Evolutionary conservation across 441 rosid species (phyloP).

Genomic region (Brassica balearica): DNA sequence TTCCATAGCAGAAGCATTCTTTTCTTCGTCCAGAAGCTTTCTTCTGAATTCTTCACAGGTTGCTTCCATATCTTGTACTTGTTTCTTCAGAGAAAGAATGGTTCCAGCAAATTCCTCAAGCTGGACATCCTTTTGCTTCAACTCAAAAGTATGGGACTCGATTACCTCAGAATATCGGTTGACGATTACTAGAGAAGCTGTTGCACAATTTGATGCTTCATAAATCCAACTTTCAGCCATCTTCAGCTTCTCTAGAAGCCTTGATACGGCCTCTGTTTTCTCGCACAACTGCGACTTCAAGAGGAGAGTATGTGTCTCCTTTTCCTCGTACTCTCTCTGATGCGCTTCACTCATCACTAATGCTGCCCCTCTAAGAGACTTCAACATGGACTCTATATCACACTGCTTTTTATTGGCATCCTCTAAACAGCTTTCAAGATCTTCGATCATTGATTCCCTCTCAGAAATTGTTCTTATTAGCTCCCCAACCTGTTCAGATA

Average conservation of each 20-base stretch:
- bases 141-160: conserved; percentile 47
- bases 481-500: conserved; percentile 85
- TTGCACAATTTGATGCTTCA: conserved; percentile 73
- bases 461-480: conserved; percentile 71
- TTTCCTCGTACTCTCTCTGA: conserved; percentile 82
- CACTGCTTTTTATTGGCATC: conserved; percentile 74
- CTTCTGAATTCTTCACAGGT: conserved; percentile 52
- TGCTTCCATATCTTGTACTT: conserved; percentile 57
- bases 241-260: conserved; percentile 71
- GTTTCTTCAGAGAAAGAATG: conserved; percentile 57
- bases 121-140: conserved; percentile 62
- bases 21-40: conserved; percentile 62
- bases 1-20: conserved; percentile 56
- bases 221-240: conserved; percentile 54
- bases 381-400: conserved; percentile 86
- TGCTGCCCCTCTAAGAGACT: conserved; percentile 91
- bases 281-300: conserved; percentile 64
- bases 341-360: conserved; percentile 87
- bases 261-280: conserved; percentile 53
- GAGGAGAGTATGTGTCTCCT: conserved; percentile 64
- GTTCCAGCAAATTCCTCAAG: conserved; percentile 57
- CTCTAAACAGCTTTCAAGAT: conserved; percentile 84
- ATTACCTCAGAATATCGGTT: conserved; percentile 73
- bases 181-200: conserved; percentile 82
- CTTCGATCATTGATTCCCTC: conserved; percentile 80